Conservation (phyloP, 805 yeast genomes). For the Priceomyces haplophilus region DNA sequence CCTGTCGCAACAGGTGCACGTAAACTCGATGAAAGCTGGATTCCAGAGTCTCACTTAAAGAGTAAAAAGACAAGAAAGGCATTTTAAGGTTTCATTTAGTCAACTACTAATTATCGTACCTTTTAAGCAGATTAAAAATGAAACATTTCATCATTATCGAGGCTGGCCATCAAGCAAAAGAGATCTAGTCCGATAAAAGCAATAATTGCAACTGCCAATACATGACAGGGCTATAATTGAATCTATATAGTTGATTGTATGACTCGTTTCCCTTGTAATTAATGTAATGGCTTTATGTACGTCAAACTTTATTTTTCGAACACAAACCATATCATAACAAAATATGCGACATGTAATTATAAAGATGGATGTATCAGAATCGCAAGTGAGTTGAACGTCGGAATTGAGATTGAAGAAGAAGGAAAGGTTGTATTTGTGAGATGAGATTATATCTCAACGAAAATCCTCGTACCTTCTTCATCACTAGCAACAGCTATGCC, state of each 20-base stretch:
- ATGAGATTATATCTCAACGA: constrained; percentile 66
- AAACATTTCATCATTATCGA: too few relatives aligned
- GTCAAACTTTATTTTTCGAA: neutral
- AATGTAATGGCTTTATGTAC: neutral
- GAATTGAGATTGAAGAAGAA: neutral
- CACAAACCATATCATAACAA: neutral
- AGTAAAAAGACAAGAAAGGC: constrained; percentile 32
- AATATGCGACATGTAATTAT: neutral
- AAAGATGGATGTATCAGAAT: neutral
- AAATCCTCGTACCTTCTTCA: constrained; percentile 65
- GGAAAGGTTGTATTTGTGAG: neutral
- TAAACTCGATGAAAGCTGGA: constrained; percentile 50
- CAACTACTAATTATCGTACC: too few relatives aligned
- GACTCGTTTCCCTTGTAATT: neutral
- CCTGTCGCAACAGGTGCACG: constrained; percentile 20
- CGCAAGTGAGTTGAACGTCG: neutral
- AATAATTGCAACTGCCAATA: too few relatives aligned
- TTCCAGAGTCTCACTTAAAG: constrained; percentile 53
- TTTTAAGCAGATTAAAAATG: too few relatives aligned
- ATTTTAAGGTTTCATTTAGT: constrained; percentile 8
- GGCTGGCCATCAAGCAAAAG: too few relatives aligned
- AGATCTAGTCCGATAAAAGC: too few relatives aligned
- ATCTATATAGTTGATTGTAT: neutral
- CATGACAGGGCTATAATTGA: neutral
- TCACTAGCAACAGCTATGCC: constrained; percentile 57